These are phyloP conservation scores for Murraya paniculata DNA, from an alignment of 345 rosid genomes.

Conservation along the genomic window DNA sequence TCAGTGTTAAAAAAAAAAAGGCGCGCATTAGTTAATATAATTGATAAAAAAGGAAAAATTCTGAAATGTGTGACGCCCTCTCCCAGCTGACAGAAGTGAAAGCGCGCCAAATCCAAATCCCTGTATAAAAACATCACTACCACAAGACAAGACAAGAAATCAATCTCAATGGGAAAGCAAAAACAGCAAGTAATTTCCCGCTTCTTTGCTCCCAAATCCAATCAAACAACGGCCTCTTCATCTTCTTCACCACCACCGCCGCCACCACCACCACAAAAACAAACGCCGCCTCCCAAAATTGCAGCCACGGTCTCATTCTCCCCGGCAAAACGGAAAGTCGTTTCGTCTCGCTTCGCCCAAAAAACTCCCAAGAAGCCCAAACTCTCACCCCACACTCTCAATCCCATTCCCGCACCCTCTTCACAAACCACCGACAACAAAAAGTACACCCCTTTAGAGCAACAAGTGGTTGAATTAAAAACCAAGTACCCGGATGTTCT, in stretches of 20 bases:
- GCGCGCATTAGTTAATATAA: too few species aligned
- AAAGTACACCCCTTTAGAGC: slow-evolving; percentile 81
- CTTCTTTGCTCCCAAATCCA: slow-evolving; percentile 81
- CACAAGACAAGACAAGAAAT: neutral
- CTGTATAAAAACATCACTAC: neutral
- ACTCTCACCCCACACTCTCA: slow-evolving; percentile 54
- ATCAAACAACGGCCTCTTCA: slow-evolving; percentile 9
- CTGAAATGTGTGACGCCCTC: too few species aligned
- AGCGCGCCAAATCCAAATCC: slow-evolving; percentile 17
- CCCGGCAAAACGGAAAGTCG: slow-evolving; percentile 69
- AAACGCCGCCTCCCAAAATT: slow-evolving; percentile 43
- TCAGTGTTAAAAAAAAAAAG: too few species aligned
- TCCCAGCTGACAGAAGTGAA: neutral
- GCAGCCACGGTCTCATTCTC: slow-evolving; percentile 70
- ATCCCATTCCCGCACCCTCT: slow-evolving; percentile 33
- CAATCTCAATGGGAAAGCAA: slow-evolving; percentile 55
- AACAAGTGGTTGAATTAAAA: slow-evolving; percentile 77
- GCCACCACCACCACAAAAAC: slow-evolving; percentile 20
- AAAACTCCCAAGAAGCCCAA: slow-evolving; percentile 45
- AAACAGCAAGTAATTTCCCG: slow-evolving; percentile 85
- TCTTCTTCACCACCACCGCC: slow-evolving; percentile 24
- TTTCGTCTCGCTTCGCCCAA: slow-evolving; percentile 45
- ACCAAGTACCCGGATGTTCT: slow-evolving; percentile 64
- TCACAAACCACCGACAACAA: slow-evolving; percentile 7
- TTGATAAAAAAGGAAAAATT: too few species aligned